phyloP scores from a whole-genome alignment of 257 asterid species.

The Fraxinus americana region DNA sequence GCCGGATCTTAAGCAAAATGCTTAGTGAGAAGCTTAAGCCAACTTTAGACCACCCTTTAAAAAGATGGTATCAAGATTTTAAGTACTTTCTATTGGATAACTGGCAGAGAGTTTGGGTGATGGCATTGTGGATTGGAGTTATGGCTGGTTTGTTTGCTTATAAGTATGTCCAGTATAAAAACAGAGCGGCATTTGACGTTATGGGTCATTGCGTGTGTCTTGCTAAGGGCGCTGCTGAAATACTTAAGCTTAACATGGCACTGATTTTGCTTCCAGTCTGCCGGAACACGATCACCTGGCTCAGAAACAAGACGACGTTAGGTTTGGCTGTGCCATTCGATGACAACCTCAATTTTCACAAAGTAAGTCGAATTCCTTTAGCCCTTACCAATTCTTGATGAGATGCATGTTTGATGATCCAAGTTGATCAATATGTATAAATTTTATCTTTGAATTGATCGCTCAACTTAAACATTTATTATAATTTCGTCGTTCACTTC shows the following conservation, averaged over 20 bases:
- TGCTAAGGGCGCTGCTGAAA: slow-evolving; percentile 99
- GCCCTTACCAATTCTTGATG: background rate
- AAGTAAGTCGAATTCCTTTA: slow-evolving; percentile 37
- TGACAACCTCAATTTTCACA: slow-evolving; percentile 84
- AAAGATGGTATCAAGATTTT: slow-evolving; percentile 51
- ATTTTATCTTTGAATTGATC: background rate
- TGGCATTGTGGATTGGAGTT: slow-evolving; percentile 76
- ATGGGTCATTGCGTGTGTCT: slow-evolving; percentile 88
- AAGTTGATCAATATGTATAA: too few species aligned
- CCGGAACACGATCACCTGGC: slow-evolving; percentile 93
- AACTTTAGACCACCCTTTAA: slow-evolving; percentile 42
- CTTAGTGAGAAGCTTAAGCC: slow-evolving; percentile 88
- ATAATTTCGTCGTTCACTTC: too few species aligned
- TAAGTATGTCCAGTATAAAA: slow-evolving; percentile 68
- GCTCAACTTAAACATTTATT: too few species aligned
- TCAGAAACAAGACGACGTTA: slow-evolving; percentile 67
- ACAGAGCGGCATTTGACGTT: slow-evolving; percentile 50
- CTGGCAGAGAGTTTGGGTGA: slow-evolving; percentile 95
- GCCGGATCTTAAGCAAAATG: slow-evolving; percentile 79
- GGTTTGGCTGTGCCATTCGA: slow-evolving; percentile 80
- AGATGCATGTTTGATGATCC: too few species aligned
- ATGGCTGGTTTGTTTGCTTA: slow-evolving; percentile 85
- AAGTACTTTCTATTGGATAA: slow-evolving; percentile 72
- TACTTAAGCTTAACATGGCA: slow-evolving; percentile 93
- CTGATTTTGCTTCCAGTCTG: slow-evolving; percentile 79